phyloP scores from a whole-genome alignment of 306 rosid species.

The Carpinus viminea region DNA sequence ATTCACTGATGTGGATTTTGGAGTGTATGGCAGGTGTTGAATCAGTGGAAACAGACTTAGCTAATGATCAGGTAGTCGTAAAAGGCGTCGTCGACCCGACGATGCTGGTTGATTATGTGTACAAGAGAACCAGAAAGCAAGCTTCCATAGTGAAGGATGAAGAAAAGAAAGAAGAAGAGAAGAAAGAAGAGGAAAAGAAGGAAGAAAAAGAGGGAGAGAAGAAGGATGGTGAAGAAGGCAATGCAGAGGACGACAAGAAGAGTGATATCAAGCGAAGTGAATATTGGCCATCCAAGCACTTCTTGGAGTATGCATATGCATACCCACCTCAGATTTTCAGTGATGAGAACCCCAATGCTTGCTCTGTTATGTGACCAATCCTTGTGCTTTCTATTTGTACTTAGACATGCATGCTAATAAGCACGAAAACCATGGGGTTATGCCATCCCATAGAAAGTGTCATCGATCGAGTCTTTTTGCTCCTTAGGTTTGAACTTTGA shows the following conservation, averaged over 20 bases:
- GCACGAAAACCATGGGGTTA: neutral
- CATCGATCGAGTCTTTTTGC: neutral
- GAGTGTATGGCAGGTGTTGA: slow-evolving; percentile 68
- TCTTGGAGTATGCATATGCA: slow-evolving; percentile 52
- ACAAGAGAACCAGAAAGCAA: slow-evolving; percentile 66
- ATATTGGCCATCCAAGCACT: slow-evolving; percentile 54
- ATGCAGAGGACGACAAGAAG: slow-evolving; percentile 49
- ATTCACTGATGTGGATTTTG: neutral
- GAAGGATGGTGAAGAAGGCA: slow-evolving; percentile 45
- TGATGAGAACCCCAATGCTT: slow-evolving; percentile 92
- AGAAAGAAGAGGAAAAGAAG: slow-evolving; percentile 38
- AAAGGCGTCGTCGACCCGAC: slow-evolving; percentile 69
- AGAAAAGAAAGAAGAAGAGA: slow-evolving; percentile 50
- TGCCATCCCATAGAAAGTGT: slow-evolving; percentile 9
- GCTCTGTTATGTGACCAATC: slow-evolving; percentile 63
- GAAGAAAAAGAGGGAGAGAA: slow-evolving; percentile 34
- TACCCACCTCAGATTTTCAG: slow-evolving; percentile 65
- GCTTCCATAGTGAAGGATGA: slow-evolving; percentile 68
- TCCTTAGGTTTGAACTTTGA: slow-evolving; percentile 10
- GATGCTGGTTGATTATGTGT: slow-evolving; percentile 66
- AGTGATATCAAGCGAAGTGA: slow-evolving; percentile 56
- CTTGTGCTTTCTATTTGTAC: neutral
- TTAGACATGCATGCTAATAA: neutral
- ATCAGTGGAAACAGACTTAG: slow-evolving; percentile 79
- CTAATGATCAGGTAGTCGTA: slow-evolving; percentile 63